Evolutionary conservation across 257 asterid genomes (phyloP).

Genomic region (Cordia subcordata): DNA sequence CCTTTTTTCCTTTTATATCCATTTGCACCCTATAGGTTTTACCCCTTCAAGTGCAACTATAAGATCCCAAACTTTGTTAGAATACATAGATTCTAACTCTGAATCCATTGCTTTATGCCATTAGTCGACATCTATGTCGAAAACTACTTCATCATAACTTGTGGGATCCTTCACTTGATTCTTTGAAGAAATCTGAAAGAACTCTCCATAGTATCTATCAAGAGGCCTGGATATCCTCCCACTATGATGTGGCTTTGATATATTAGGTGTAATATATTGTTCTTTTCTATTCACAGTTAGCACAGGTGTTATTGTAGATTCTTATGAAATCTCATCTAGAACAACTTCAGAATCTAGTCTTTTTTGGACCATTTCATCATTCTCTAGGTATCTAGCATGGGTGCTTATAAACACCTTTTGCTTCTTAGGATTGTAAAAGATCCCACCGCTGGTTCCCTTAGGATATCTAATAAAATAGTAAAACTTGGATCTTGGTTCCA

Average conservation of each 20-base stretch:
- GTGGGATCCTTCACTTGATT: neutral
- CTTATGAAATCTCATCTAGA: neutral
- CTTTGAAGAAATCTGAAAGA: neutral
- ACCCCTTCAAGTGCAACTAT: neutral
- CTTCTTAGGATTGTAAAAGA: neutral
- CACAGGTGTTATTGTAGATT: too few species aligned
- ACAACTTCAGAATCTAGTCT: too few species aligned
- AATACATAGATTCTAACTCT: neutral
- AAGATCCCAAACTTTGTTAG: neutral
- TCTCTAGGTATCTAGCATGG: too few species aligned
- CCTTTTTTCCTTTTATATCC: neutral
- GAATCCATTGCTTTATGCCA: neutral
- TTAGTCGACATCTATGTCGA: neutral
- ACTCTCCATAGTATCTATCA: neutral
- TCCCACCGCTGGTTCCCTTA: neutral
- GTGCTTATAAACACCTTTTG: neutral
- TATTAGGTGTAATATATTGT: too few species aligned
- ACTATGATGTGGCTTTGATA: neutral
- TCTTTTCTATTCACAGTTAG: too few species aligned
- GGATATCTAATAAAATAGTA: neutral
- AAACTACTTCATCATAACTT: neutral
- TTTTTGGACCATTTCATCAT: too few species aligned
- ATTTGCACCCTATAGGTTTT: neutral
- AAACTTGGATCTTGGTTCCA: neutral
- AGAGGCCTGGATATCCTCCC: neutral